Evolutionary conservation across 768 basidiomycete species (phyloP).

Genomic region (Pisolithus marmoratus): DNA sequence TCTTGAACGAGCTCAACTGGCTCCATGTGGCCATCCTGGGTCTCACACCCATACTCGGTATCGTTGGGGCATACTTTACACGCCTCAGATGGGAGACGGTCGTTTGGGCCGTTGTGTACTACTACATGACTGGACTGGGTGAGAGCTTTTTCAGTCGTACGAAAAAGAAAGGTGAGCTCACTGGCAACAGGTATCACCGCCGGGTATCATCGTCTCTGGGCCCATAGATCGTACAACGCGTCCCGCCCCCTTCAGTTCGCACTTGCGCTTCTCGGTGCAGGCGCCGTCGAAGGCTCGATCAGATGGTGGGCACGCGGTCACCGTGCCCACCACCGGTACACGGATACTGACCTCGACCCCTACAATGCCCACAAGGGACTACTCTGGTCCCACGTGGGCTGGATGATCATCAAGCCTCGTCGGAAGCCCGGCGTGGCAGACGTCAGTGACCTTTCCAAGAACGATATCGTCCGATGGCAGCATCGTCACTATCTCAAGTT

Average conservation of each 20-base stretch:
- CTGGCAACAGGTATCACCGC: slow-evolving; percentile 64
- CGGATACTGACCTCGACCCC: slow-evolving; percentile 94
- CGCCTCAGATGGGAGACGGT: slow-evolving; percentile 69
- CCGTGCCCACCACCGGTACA: slow-evolving; percentile 95
- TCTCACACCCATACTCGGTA: slow-evolving; percentile 65
- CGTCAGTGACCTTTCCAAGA: slow-evolving; percentile 78
- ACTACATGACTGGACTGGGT: slow-evolving; percentile 82
- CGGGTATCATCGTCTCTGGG: slow-evolving; percentile 97
- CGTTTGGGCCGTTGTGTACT: slow-evolving; percentile 61
- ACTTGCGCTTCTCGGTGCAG: slow-evolving; percentile 80
- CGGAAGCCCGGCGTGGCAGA: slow-evolving; percentile 88
- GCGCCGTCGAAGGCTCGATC: slow-evolving; percentile 94
- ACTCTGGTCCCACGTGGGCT: slow-evolving; percentile 81
- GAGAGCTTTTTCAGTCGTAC: slow-evolving; percentile 35
- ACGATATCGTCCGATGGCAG: slow-evolving; percentile 80
- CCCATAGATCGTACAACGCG: slow-evolving; percentile 94
- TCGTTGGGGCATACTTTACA: slow-evolving; percentile 66
- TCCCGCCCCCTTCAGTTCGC: slow-evolving; percentile 78
- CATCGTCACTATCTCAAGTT: slow-evolving; percentile 72
- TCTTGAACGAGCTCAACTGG: slow-evolving; percentile 65
- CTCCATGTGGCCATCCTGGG: slow-evolving; percentile 69
- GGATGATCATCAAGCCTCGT: slow-evolving; percentile 92
- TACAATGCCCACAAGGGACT: slow-evolving; percentile 91
- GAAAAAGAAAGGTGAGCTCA: slow-evolving; percentile 25
- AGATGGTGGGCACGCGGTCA: slow-evolving; percentile 99